phyloP scores from a whole-genome alignment of 2,329 filamentous ascomycete species.

The Metarhizium rileyi region DNA sequence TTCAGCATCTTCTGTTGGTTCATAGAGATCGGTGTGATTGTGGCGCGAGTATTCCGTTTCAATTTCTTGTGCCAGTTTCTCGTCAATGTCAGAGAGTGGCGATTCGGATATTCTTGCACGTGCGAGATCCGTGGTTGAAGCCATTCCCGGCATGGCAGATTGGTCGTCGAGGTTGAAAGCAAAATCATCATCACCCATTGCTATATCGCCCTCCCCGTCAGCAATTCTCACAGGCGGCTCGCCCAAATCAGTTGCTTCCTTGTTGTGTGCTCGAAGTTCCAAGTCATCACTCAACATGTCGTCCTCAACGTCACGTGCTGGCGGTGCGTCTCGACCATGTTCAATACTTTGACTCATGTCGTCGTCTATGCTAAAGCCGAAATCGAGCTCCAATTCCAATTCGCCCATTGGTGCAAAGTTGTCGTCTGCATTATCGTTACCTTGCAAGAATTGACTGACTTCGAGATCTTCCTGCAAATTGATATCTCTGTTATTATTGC shows the following conservation, averaged over 20 bases:
- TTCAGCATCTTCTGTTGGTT: conserved; percentile 48
- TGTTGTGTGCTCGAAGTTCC: conserved; percentile 46
- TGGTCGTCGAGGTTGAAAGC: conserved; percentile 53
- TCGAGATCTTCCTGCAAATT: conserved; percentile 60
- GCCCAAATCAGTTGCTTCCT: conserved; percentile 47
- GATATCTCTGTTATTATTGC: conserved; percentile 54
- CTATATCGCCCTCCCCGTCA: conserved; percentile 54
- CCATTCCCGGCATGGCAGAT: conserved; percentile 42
- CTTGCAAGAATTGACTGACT: conserved; percentile 73
- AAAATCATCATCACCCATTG: conserved; percentile 54
- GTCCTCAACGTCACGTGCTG: conserved; percentile 56
- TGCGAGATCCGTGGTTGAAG: conserved; percentile 36
- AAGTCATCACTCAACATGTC: conserved; percentile 55
- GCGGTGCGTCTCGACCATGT: conserved; percentile 77
- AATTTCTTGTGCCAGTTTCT: conserved; percentile 49
- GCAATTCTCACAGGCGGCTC: conserved; percentile 50
- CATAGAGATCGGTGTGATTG: conserved; percentile 49
- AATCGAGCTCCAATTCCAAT: conserved; percentile 62
- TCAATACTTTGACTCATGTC: conserved; percentile 64
- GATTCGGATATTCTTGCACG: conserved; percentile 59
- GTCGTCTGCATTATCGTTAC: conserved; percentile 49
- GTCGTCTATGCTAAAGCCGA: conserved; percentile 65
- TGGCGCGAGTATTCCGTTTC: conserved; percentile 47
- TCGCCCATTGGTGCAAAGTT: conserved; percentile 48
- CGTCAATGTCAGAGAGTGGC: conserved; percentile 60